Evolutionary conservation across 495 filamentous ascomycete species (phyloP).

Genomic region (Tuber magnatum): DNA sequence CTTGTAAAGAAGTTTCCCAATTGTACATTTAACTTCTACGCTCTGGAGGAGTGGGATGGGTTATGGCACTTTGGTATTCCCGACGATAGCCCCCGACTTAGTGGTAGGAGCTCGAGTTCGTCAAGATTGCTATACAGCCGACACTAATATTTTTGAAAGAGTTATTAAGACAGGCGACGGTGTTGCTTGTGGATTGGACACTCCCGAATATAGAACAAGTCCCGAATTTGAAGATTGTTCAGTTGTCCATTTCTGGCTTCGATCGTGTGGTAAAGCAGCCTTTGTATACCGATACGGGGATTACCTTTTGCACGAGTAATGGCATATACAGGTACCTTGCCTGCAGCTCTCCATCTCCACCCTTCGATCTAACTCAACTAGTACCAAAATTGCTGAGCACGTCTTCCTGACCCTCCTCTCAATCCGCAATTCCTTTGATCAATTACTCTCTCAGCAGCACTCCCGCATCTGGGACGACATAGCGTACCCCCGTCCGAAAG

Average conservation of each 20-base stretch:
- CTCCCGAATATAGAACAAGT: conserved; percentile 50
- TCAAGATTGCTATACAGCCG: no score
- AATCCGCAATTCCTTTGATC: conserved; percentile 49
- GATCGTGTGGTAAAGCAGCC: conserved; percentile 60
- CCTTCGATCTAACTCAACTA: not conserved
- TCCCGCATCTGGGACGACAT: conserved; percentile 44
- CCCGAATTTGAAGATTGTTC: conserved; percentile 61
- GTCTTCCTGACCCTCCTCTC: conserved; percentile 26
- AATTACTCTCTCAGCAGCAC: conserved; percentile 42
- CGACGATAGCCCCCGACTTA: not conserved
- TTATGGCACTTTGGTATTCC: not conserved
- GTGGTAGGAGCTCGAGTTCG: not conserved
- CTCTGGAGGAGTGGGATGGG: not conserved
- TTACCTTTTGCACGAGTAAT: conserved; percentile 63
- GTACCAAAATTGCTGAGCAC: conserved; percentile 68
- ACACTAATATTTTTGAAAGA: conserved; percentile 37
- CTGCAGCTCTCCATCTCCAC: not conserved
- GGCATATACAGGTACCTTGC: conserved; percentile 59
- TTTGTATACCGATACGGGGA: conserved; percentile 56
- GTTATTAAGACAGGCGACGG: conserved; percentile 55
- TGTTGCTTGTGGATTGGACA: conserved; percentile 54
- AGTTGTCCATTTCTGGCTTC: conserved; percentile 66
- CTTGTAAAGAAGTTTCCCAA: not conserved
- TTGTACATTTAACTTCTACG: not conserved
- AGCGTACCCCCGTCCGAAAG: conserved; percentile 32